phyloP scores from a whole-genome alignment of 768 basidiomycete genomes.

The Boletus subcaerulescens region DNA sequence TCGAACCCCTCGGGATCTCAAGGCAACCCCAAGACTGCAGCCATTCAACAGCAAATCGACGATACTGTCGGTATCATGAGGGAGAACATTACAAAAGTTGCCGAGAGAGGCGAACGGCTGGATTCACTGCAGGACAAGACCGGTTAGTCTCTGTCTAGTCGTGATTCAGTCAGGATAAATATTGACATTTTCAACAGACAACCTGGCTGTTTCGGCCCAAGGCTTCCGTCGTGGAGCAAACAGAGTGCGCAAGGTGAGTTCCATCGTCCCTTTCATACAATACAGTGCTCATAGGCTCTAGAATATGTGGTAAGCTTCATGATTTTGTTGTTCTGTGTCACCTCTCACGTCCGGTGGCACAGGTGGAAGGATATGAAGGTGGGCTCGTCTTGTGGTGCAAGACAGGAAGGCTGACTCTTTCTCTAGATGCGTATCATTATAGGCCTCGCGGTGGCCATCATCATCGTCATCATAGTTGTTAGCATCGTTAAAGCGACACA shows the following conservation, averaged over 20 bases:
- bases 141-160: conserved; percentile 51
- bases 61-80: conserved; percentile 97
- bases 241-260: conserved; percentile 85
- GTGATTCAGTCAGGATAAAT: not conserved
- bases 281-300: conserved; percentile 28
- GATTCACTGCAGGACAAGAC: conserved; percentile 98
- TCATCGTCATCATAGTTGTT: conserved; percentile 94
- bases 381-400: conserved; percentile 15
- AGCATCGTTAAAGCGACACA: conserved; percentile 87
- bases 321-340: not conserved
- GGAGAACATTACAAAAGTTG: conserved; percentile 95
- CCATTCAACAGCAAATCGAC: conserved; percentile 96
- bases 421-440: conserved; percentile 95
- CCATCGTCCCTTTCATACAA: not conserved
- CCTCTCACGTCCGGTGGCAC: conserved; percentile 7
- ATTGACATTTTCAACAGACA: conserved; percentile 53
- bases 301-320: conserved; percentile 84
- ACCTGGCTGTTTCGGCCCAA: conserved; percentile 96
- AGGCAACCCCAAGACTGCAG: conserved; percentile 81
- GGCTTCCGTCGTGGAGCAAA: conserved; percentile 97
- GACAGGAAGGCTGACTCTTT: conserved; percentile 8
- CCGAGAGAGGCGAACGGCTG: conserved; percentile 91
- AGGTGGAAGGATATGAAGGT: conserved; percentile 99
- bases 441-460: conserved; percentile 81
- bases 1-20: conserved; percentile 47